phyloP scores from a whole-genome alignment of 2,329 filamentous ascomycete genomes.

The Colletotrichum godetiae region DNA sequence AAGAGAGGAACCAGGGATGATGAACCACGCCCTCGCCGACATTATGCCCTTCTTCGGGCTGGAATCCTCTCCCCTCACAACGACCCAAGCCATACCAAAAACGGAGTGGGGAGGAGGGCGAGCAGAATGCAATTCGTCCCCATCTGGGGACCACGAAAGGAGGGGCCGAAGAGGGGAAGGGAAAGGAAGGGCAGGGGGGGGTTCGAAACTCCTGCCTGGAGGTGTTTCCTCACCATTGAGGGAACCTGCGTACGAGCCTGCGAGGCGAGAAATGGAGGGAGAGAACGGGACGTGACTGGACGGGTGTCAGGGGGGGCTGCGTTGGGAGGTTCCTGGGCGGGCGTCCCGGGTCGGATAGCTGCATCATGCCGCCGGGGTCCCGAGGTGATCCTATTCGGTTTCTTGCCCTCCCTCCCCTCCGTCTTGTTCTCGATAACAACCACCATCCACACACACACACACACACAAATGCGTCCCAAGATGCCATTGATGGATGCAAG shows the following conservation, averaged over 20 bases:
- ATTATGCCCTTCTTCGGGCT: too few species aligned
- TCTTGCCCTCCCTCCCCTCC: not conserved
- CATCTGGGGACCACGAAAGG: not conserved
- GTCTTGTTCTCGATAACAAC: not conserved
- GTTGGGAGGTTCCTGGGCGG: not conserved
- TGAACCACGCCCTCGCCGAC: too few species aligned
- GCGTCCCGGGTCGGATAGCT: slow-evolving; percentile 21
- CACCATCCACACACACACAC: not conserved
- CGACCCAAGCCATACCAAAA: not conserved
- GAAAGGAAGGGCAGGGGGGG: not conserved
- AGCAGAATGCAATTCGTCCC: not conserved
- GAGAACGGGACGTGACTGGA: slow-evolving; percentile 5
- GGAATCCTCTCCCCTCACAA: not conserved
- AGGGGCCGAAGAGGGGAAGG: not conserved
- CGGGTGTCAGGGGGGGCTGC: not conserved
- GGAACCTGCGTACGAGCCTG: not conserved
- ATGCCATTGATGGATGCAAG: not conserved
- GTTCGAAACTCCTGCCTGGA: not conserved
- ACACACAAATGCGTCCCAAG: not conserved
- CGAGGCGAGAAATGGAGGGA: not conserved
- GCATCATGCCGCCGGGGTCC: slow-evolving; percentile 8
- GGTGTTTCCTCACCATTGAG: not conserved
- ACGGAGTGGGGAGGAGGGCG: too few species aligned
- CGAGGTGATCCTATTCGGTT: not conserved
- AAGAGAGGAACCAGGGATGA: too few species aligned